Base-by-base conservation (phyloP, 1,139 yeast species). In the Pichia sp. region DNA sequence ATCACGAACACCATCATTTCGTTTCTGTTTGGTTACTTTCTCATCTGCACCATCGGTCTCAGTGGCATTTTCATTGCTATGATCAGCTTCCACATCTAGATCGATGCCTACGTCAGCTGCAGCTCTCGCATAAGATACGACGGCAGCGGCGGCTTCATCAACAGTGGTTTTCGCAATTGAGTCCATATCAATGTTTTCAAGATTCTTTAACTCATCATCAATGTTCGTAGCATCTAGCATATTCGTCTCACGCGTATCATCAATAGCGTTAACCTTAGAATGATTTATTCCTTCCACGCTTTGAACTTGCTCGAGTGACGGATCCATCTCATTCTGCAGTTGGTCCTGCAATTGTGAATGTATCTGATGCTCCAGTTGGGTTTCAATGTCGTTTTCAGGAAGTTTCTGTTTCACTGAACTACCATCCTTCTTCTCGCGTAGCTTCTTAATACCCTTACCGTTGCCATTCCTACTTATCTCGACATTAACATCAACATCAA, bases 131-230 rank as follows among this genome's bases (percentile, higher is more conserved):
- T n/a, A n/a, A n/a, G n/a, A n/a, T n/a, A n/a, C n/a, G n/a, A n/a
- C n/a, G n/a, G n/a, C n/a, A n/a, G n/a, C n/a, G 14, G 19, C 15
- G n/a, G 22, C 19, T 18, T 20, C 19, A 11, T 14, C 15, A n/a
- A n/a, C n/a, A n/a, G n/a, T n/a, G n/a, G n/a, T n/a, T n/a, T n/a
- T n/a, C n/a, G n/a, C n/a, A n/a, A n/a, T n/a, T 10, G 5, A 14
- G 17, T 11, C 18, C 12, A 25, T 25, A 25, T 25, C 19, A 10
- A 33, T 33, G 11, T 8, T 16, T n/a, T 35, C 41, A n/a, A 35
- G 25, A 22, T 37, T 42, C 38, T 39, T 39, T 22, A 40, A 32
- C 26, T 41, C 43, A 29, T 43, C 46, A 30, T 41, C 44, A 14
- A 41, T 41, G 20, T 41, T 41, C n/a, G 44, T 33, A 7, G 42